Percentiles rank a stretch among this genome's conserved stretches.
phyloP scores from a whole-genome alignment of 345 rosid species.

The Eucalyptus coolabah region DNA sequence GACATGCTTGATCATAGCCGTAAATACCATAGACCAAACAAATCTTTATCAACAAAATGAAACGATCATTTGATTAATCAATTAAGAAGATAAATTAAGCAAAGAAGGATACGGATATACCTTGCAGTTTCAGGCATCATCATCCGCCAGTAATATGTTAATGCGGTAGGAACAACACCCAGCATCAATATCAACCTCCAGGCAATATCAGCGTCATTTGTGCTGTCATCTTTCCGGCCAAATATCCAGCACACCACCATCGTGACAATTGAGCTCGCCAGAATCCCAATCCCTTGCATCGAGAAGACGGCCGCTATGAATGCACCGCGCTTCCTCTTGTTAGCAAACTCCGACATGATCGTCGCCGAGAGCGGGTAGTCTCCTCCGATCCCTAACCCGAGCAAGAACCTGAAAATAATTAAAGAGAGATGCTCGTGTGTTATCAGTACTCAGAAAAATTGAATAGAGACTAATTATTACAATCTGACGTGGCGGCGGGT shows the following conservation, averaged over 20 bases:
- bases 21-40: not conserved
- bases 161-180: slow-evolving; percentile 57
- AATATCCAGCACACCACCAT: slow-evolving; percentile 32
- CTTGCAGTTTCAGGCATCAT: slow-evolving; percentile 79
- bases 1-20: not conserved
- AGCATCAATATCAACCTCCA: slow-evolving; percentile 68
- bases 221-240: not conserved
- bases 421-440: not conserved
- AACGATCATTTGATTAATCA: not conserved
- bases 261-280: slow-evolving; percentile 39
- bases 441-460: not conserved
- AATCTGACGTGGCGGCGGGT: not conserved
- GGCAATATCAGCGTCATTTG: slow-evolving; percentile 37
- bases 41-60: not conserved
- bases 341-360: slow-evolving; percentile 73
- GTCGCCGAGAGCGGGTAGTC: slow-evolving; percentile 72
- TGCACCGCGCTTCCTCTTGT: slow-evolving; percentile 46
- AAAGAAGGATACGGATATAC: not conserved
- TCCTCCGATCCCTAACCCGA: slow-evolving; percentile 62
- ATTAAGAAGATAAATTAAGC: not conserved
- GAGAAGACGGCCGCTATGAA: slow-evolving; percentile 60
- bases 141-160: slow-evolving; percentile 71
- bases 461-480: not conserved
- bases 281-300: slow-evolving; percentile 63
- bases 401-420: slow-evolving; percentile 28